Conservation (phyloP, 257 asterid species). For the Nicotiana benthamiana region DNA sequence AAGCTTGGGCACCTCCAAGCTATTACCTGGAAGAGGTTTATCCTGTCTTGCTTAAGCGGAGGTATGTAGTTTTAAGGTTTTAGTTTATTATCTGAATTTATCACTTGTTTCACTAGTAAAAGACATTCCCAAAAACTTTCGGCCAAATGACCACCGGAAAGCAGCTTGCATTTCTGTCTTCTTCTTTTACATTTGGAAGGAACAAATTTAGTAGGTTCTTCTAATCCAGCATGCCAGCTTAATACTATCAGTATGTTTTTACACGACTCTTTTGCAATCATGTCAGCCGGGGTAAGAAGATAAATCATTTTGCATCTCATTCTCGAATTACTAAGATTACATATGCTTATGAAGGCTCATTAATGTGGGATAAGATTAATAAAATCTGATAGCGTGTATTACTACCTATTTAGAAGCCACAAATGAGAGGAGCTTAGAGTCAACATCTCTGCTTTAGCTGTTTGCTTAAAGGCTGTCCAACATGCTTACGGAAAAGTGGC, state of each 20-base stretch:
- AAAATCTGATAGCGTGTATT: not conserved
- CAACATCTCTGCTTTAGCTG: too few species aligned
- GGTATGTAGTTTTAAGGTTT: constrained; percentile 23
- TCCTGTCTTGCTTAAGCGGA: constrained; percentile 56
- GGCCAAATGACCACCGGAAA: not conserved
- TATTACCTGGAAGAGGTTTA: constrained; percentile 64
- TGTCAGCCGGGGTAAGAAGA: not conserved
- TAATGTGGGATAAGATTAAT: not conserved
- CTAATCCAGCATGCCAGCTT: not conserved
- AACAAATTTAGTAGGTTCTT: not conserved
- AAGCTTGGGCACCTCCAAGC: constrained; percentile 73
- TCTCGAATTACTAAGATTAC: not conserved
- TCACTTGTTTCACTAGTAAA: not conserved
- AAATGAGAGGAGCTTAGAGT: too few species aligned
- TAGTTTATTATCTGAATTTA: not conserved
- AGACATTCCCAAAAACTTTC: not conserved
- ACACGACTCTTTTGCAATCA: not conserved
- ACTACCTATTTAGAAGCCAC: too few species aligned
- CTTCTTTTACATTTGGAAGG: not conserved
- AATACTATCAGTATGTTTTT: not conserved
- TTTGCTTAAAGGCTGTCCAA: too few species aligned
- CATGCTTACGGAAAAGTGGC: too few species aligned
- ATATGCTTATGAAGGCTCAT: not conserved
- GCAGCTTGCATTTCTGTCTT: not conserved
- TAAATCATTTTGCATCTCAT: not conserved